Evolutionary conservation across 2,329 filamentous ascomycete species (phyloP).

Genomic region (Penicillium sp.): DNA sequence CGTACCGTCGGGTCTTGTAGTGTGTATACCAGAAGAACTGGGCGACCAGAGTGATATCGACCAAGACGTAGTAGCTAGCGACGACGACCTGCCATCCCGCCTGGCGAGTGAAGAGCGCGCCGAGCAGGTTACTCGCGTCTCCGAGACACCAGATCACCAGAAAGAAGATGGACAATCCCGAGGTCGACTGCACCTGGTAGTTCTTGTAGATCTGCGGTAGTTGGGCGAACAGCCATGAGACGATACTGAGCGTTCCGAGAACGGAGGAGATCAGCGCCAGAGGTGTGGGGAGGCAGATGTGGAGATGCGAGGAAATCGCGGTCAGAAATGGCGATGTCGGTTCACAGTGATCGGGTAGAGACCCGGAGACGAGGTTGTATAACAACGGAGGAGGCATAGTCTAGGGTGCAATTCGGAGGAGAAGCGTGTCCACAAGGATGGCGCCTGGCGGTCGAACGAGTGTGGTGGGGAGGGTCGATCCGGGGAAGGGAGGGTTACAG

Average conservation of each 20-base stretch:
- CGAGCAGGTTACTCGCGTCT: slow-evolving; percentile 61
- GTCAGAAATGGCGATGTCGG: slow-evolving; percentile 58
- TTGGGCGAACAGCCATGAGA: slow-evolving; percentile 68
- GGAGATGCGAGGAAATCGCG: slow-evolving; percentile 57
- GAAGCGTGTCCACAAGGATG: background rate
- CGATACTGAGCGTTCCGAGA: slow-evolving; percentile 60
- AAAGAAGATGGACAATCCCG: slow-evolving; percentile 64
- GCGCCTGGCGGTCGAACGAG: background rate
- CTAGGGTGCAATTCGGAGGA: background rate
- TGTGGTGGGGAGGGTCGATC: slow-evolving; percentile 6
- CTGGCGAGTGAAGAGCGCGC: slow-evolving; percentile 62
- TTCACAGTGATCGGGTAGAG: slow-evolving; percentile 58
- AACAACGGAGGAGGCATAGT: slow-evolving; percentile 34
- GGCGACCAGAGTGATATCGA: slow-evolving; percentile 60
- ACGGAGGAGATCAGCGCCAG: slow-evolving; percentile 61
- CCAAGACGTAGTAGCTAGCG: slow-evolving; percentile 64
- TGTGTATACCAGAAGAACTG: slow-evolving; percentile 67
- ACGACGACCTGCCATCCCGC: slow-evolving; percentile 65
- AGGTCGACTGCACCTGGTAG: slow-evolving; percentile 60
- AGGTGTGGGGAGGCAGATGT: slow-evolving; percentile 62
- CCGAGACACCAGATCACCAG: slow-evolving; percentile 64
- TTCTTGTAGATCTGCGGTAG: slow-evolving; percentile 69
- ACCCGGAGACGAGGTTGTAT: slow-evolving; percentile 23
- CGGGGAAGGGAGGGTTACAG: slow-evolving; percentile 7
- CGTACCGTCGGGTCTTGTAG: slow-evolving; percentile 48